Conservation (phyloP, 768 basidiomycete species). For the Clitopilus hobsonii region DNA sequence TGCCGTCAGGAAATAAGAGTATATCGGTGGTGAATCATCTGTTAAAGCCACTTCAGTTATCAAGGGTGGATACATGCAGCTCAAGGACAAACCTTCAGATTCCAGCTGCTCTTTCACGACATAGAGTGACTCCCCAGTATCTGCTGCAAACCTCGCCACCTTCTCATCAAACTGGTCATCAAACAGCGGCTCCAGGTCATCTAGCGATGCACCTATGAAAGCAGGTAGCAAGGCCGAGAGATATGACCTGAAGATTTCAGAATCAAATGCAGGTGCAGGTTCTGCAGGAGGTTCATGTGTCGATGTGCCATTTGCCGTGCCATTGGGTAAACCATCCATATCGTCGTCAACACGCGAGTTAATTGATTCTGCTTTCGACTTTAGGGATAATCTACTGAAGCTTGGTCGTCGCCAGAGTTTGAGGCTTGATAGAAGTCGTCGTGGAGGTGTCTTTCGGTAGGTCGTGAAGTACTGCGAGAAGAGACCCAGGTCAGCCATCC, state of each 20-base stretch:
- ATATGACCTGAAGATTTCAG: slow-evolving; percentile 66
- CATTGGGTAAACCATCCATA: slow-evolving; percentile 23
- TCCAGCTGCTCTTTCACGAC: slow-evolving; percentile 78
- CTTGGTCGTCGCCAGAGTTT: slow-evolving; percentile 11
- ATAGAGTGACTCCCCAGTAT: slow-evolving; percentile 75
- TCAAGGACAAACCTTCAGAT: slow-evolving; percentile 53
- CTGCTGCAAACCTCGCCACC: slow-evolving; percentile 69
- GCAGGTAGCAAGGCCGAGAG: slow-evolving; percentile 72
- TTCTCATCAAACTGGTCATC: slow-evolving; percentile 73
- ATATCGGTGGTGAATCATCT: slow-evolving; percentile 67
- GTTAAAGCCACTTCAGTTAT: slow-evolving; percentile 4
- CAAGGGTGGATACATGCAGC: slow-evolving; percentile 2
- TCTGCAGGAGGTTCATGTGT: slow-evolving; percentile 19
- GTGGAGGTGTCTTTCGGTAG: slow-evolving; percentile 20
- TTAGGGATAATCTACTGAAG: slow-evolving; percentile 10
- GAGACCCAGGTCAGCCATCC: slow-evolving; percentile 17
- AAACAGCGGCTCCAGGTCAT: slow-evolving; percentile 65
- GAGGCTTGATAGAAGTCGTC: slow-evolving; percentile 13
- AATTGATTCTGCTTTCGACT: slow-evolving; percentile 7
- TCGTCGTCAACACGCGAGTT: slow-evolving; percentile 10
- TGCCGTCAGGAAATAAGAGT: slow-evolving; percentile 63
- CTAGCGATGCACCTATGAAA: slow-evolving; percentile 64
- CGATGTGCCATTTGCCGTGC: slow-evolving; percentile 12
- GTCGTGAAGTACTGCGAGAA: slow-evolving; percentile 24
- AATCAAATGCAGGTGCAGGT: slow-evolving; percentile 49